Base-by-base conservation (phyloP, 2,329 filamentous ascomycete genomes). In the Colletotrichum filicis region DNA sequence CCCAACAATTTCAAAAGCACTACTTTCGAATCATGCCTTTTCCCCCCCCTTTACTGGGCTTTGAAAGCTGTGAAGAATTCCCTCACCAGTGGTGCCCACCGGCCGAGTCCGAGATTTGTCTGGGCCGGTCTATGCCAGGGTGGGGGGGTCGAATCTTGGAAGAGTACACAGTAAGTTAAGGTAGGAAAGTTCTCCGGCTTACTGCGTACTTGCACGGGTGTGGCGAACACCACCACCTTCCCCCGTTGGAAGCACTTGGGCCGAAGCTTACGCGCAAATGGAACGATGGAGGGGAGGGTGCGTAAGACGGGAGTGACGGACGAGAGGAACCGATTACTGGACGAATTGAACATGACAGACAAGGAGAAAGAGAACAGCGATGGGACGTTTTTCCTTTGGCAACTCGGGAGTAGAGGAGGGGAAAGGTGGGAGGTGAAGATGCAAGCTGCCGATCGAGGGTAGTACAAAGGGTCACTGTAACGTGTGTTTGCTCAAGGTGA, bases 1-100 rank as follows among this genome's bases (percentile, higher is more conserved):
- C 61, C 68, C 68, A 72, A 71, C 37, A 58, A 67, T 55, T 53
- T 72, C 53, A 46, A 62, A 71, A 73, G 62, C 60, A 61, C 37
- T 26, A 22, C 49, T 55, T 35, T 35, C 32, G 9, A 35, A 35
- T 35, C 32, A 35, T 12, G 11, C 32, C 32, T 12, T 35, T 5
- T 12, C 4, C 8, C 11, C 4, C 32, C 11, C 26, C 24, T 35
- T 35, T 35, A 12, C 32, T 12, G 32, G 32, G 32, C 32, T 35
- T 35, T 35, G 32, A 35, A 12, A 35, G 12, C 3, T 35, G 4
- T 35, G 32, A 35, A 52, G 30, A 46, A 52, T 30, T 62, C 66
- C 26, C 69, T 68, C 63, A n/a, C 30, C 3, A 16, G 24, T 14
- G 19, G 28, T 53, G 57, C 30, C n/a, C 52, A 24, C 58, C 53